A percentile compares a stretch with the other conserved stretches of the same genome.
Conservation (phyloP, 805 yeast species). For the Kuraishia piskuri region DNA sequence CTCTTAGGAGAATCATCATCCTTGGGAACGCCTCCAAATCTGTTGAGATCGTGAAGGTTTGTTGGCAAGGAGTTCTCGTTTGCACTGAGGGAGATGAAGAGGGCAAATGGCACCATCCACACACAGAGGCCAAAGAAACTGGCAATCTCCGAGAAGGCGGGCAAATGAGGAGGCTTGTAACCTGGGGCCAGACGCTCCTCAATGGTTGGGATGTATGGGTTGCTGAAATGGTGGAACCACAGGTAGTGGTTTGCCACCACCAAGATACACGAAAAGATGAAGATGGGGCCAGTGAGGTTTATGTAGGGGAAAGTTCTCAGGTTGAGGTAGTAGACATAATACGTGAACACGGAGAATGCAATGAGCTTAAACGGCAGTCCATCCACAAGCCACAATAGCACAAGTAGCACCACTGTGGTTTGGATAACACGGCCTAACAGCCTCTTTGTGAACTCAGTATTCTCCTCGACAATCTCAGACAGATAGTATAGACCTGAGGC, state of each 20-base stretch:
- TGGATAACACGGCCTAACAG: slow-evolving; percentile 58
- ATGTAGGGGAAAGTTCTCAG: slow-evolving; percentile 79
- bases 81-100: slow-evolving; percentile 87
- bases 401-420: slow-evolving; percentile 43
- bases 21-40: slow-evolving; percentile 16
- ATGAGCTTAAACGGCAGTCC: slow-evolving; percentile 69
- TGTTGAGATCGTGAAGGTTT: slow-evolving; percentile 13
- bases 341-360: slow-evolving; percentile 59
- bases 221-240: slow-evolving; percentile 83
- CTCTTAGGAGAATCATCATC: slow-evolving; percentile 26
- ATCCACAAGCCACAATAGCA: slow-evolving; percentile 62
- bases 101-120: slow-evolving; percentile 90
- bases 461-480: slow-evolving; percentile 90
- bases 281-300: slow-evolving; percentile 59
- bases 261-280: slow-evolving; percentile 60
- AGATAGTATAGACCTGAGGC: slow-evolving; percentile 90
- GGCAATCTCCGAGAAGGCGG: slow-evolving; percentile 84
- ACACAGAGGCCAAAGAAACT: slow-evolving; percentile 89
- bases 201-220: slow-evolving; percentile 65
- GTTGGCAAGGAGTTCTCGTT: slow-evolving; percentile 81
- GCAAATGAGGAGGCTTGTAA: slow-evolving; percentile 58
- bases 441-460: slow-evolving; percentile 75
- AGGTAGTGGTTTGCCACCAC: slow-evolving; percentile 76
- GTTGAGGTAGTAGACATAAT: slow-evolving; percentile 69
- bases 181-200: slow-evolving; percentile 47